Evolutionary conservation across 1,284 basidiomycete genomes (phyloP), one percentile per base, ranked within the genome.

Genomic region (Boletus sp.): DNA sequence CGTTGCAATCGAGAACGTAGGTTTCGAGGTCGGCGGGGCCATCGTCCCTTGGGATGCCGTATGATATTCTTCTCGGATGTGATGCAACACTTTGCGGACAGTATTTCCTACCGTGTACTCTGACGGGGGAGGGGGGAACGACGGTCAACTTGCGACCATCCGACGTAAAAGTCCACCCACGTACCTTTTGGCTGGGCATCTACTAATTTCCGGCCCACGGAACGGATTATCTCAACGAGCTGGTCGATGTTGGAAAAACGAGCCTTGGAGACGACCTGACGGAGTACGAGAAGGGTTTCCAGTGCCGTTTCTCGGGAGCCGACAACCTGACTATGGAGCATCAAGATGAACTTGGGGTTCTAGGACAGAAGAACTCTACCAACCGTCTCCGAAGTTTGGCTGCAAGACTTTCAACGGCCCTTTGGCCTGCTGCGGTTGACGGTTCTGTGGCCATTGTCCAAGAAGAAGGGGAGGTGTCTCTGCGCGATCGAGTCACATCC

Each of bases 61-160:
- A 52, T 85, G 76, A 66, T 93, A 94, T 64, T 99, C 95, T 70
- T 99, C 95, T 41, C 92, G 80, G 52, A 98, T 86, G 60, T 96
- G 87, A 62, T 94, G 91, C 27, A 96, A 74, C 32, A 97, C 84
- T 58, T 93, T 88, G 29, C 94, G 81, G 38, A 95, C 87, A 26
- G 94, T 95, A 66, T 97, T 98, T 12, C 92, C 93, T 34, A 96
- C 88, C 36, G 92, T 88, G 60, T 94, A 88, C 66, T 99, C 95
- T 94, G 59, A 45, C 29, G 32, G 46, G 37, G 41, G 34, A 50
- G 33, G 8, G 26, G n/a, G n/a, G n/a, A n/a, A 49, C 38, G 19
- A 49, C 19, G n/a, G 16, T 44, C 27, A 50, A 42, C 26, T 29
- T n/a, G 16, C 14, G 38, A n/a, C n/a, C n/a, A 43, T 39, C 41